Conservation (phyloP, 2,329 filamentous ascomycete species). For the Fusarium gaditjirri region DNA sequence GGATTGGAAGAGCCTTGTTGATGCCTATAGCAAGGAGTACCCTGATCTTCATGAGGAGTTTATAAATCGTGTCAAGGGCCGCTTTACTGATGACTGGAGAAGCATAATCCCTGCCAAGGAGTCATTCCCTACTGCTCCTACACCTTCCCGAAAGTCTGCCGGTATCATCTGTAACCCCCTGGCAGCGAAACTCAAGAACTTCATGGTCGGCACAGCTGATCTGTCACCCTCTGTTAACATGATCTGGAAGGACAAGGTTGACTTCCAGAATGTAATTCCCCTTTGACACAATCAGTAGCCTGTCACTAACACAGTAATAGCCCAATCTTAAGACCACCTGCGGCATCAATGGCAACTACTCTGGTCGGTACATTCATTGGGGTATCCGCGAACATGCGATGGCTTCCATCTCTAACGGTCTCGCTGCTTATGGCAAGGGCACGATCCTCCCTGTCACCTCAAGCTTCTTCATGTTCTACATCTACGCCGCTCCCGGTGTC, state of each 20-base stretch:
- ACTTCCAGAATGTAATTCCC: slow-evolving; percentile 56
- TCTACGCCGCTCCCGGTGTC: slow-evolving; percentile 66
- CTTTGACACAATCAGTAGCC: not conserved
- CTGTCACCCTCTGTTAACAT: slow-evolving; percentile 65
- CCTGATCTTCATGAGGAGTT: slow-evolving; percentile 63
- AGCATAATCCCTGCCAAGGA: slow-evolving; percentile 58
- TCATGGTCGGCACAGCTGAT: slow-evolving; percentile 66
- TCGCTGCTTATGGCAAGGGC: slow-evolving; percentile 66
- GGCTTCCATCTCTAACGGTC: slow-evolving; percentile 66
- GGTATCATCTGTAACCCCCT: slow-evolving; percentile 62
- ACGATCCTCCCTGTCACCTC: slow-evolving; percentile 68
- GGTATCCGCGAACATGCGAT: slow-evolving; percentile 72
- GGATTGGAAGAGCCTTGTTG: slow-evolving; percentile 58
- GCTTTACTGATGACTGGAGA: slow-evolving; percentile 59
- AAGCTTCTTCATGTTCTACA: slow-evolving; percentile 72
- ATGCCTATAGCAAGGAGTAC: slow-evolving; percentile 55
- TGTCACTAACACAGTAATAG: slow-evolving; percentile 30
- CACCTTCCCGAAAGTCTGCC: slow-evolving; percentile 61
- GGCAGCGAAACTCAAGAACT: slow-evolving; percentile 56
- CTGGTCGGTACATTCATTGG: slow-evolving; percentile 68
- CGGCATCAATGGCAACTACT: slow-evolving; percentile 64
- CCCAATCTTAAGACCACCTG: slow-evolving; percentile 53
- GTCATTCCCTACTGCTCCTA: slow-evolving; percentile 57
- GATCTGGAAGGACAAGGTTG: slow-evolving; percentile 63
- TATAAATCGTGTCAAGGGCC: slow-evolving; percentile 57